Conservation (phyloP, 2,329 filamentous ascomycete genomes). For the Iodosphaeria phyllophila region DNA sequence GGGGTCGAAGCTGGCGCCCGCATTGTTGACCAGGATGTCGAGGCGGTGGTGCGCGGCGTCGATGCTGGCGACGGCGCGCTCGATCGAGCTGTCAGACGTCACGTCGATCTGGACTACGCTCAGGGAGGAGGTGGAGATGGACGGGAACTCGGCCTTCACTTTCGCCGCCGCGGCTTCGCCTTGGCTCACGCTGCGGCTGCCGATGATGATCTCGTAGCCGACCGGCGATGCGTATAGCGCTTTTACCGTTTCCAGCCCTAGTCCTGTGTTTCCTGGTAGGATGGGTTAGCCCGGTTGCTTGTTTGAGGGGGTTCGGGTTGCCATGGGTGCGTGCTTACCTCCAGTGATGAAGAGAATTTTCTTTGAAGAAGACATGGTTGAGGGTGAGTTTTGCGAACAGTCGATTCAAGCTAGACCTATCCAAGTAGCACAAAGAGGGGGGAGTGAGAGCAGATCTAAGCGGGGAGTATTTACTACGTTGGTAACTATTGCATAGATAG, state of each 20-base stretch:
- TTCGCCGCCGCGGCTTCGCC: constrained; percentile 25
- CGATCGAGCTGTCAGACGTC: constrained; percentile 30
- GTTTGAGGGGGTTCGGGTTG: neutral
- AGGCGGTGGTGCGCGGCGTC: constrained; percentile 21
- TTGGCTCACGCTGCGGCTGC: constrained; percentile 30
- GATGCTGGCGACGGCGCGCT: constrained; percentile 23
- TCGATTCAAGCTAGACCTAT: too few species aligned
- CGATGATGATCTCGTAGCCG: constrained; percentile 35
- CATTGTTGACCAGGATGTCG: constrained; percentile 39
- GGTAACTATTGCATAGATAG: too few species aligned
- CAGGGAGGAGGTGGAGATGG: constrained; percentile 21
- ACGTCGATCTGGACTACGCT: constrained; percentile 32
- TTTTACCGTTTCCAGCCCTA: constrained; percentile 39
- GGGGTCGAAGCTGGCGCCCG: constrained; percentile 27
- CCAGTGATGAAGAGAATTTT: constrained; percentile 1
- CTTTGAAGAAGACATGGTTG: constrained; percentile 1
- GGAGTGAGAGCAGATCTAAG: too few species aligned
- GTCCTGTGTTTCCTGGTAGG: constrained; percentile 41
- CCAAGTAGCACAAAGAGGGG: too few species aligned
- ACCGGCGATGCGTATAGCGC: constrained; percentile 25
- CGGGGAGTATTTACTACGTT: too few species aligned
- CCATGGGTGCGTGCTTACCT: neutral
- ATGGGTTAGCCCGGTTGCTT: constrained; percentile 27
- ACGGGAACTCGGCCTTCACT: constrained; percentile 20
- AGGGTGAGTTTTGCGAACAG: too few species aligned